Evolutionary conservation across 2,329 filamentous ascomycete species (phyloP).

Genomic region (Cordyceps tenuipes): DNA sequence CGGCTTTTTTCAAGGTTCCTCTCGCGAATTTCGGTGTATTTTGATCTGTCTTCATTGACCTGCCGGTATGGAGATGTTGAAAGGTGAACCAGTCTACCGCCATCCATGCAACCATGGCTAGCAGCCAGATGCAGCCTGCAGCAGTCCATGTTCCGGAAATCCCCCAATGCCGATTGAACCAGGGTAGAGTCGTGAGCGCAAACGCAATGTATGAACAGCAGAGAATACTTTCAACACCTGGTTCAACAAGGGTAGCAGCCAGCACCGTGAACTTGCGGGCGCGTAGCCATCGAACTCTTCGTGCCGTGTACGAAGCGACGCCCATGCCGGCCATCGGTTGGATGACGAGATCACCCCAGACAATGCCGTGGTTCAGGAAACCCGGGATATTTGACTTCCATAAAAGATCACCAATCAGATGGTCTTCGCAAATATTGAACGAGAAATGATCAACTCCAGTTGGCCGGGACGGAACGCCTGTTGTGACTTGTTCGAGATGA

Average conservation of each 20-base stretch:
- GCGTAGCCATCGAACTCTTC: conserved; percentile 81
- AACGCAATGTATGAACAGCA: conserved; percentile 77
- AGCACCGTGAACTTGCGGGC: conserved; percentile 93
- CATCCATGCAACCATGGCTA: conserved; percentile 63
- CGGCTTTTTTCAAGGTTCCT: conserved; percentile 28
- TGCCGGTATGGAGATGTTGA: conserved; percentile 62
- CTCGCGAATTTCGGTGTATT: conserved; percentile 68
- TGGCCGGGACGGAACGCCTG: conserved; percentile 37
- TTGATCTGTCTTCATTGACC: conserved; percentile 61
- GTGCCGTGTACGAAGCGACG: conserved; percentile 65
- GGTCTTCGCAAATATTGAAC: conserved; percentile 94
- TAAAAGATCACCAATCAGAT: conserved; percentile 84
- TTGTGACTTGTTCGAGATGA: conserved; percentile 69
- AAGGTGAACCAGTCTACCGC: conserved; percentile 66
- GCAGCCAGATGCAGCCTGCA: conserved; percentile 57
- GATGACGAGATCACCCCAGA: conserved; percentile 78
- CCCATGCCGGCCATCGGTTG: conserved; percentile 84
- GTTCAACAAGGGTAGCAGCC: conserved; percentile 82
- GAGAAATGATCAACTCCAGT: conserved; percentile 86
- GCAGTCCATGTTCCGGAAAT: conserved; percentile 59
- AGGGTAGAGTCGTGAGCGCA: conserved; percentile 65
- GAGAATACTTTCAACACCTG: conserved; percentile 79
- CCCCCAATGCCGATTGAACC: conserved; percentile 43
- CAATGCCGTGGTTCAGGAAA: conserved; percentile 72
- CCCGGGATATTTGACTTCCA: conserved; percentile 63